Base-by-base conservation (phyloP, 768 basidiomycete genomes). In the Lepiota venenata region DNA sequence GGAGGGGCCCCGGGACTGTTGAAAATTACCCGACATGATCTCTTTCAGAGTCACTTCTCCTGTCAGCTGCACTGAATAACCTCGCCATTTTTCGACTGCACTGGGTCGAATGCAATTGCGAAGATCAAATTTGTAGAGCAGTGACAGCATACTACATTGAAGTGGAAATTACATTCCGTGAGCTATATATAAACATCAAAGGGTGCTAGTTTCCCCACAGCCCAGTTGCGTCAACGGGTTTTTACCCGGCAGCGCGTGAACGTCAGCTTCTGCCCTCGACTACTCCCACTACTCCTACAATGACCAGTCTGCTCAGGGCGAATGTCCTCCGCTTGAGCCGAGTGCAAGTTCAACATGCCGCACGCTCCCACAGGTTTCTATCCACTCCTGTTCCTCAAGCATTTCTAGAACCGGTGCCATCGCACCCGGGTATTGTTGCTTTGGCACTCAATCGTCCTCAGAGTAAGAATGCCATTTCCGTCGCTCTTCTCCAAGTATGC, bases 391-490 rank as follows among this genome's bases (percentile, higher is more conserved):
- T 16, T 10, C 40, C 62, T 44, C 45, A 50, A 14, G 79, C 77
- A 4, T 79, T 76, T 59, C 70, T 89, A 22, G 78, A 86, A 63
- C 75, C 77, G 16, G 63, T 82, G 14, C 59, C 66, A 25, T 74
- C 76, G 14, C 74, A 82, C 59, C 82, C 84, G 7, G 90, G 91
- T 7, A 76, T 93, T 47, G 76, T 80, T 16, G 87, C 79, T 60
- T 75, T 95, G 16, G 82, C 83, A n/a, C 80, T 95, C 55, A 89
- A 94, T 64, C 76, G 90, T 56, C 89, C 91, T 7, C 78, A 87
- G 60, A 85, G 82, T 61, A 93, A 85, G 78, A 96, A 96, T 71
- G 91, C 93, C 18, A 90, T 96, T 42, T 93, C 91, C 2, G 70
- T 82, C 56, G 72, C 73, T 35, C 77, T 96, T 58, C 74, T 96